These are phyloP conservation scores for Penicillium parvum DNA, from an alignment of 495 filamentous ascomycete species.

Conservation along the genomic window DNA sequence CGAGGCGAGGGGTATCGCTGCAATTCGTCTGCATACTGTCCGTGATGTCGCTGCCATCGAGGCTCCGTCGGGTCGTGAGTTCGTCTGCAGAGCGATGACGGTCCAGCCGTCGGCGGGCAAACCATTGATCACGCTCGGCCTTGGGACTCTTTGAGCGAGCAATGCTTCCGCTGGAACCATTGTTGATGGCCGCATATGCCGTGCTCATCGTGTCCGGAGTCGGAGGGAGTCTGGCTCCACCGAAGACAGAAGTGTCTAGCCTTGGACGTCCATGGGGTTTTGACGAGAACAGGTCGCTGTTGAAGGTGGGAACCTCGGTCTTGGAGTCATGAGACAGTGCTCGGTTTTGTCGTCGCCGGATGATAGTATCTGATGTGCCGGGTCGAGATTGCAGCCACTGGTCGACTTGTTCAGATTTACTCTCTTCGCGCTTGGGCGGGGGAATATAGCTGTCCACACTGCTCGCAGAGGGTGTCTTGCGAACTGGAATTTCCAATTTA, in stretches of 20 bases:
- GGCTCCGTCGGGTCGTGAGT: constrained; percentile 28
- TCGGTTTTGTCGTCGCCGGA: constrained; percentile 17
- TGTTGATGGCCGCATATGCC: constrained; percentile 26
- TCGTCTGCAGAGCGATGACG: constrained; percentile 37
- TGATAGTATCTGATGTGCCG: constrained; percentile 17
- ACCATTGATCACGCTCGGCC: constrained; percentile 14
- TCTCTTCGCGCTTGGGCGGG: too few species aligned
- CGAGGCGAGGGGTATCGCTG: constrained; percentile 29
- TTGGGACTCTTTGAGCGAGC: constrained; percentile 21
- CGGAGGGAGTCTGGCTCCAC: constrained; percentile 33
- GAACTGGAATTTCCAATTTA: constrained; percentile 31
- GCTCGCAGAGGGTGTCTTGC: constrained; percentile 16
- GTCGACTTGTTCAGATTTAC: too few species aligned
- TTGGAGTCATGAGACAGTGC: constrained; percentile 19
- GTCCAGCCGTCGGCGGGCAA: constrained; percentile 16
- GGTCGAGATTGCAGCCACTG: constrained; percentile 21
- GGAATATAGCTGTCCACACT: constrained; percentile 18
- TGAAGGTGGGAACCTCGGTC: constrained; percentile 12
- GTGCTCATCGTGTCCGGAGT: constrained; percentile 48
- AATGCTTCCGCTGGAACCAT: constrained; percentile 37
- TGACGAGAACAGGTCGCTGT: constrained; percentile 16
- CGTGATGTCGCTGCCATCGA: constrained; percentile 23
- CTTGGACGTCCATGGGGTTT: constrained; percentile 25
- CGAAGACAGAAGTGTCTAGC: constrained; percentile 32
- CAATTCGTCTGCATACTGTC: constrained; percentile 31